Conservation (phyloP, 1,139 yeast genomes). For the Suhomyces panamericanus region DNA sequence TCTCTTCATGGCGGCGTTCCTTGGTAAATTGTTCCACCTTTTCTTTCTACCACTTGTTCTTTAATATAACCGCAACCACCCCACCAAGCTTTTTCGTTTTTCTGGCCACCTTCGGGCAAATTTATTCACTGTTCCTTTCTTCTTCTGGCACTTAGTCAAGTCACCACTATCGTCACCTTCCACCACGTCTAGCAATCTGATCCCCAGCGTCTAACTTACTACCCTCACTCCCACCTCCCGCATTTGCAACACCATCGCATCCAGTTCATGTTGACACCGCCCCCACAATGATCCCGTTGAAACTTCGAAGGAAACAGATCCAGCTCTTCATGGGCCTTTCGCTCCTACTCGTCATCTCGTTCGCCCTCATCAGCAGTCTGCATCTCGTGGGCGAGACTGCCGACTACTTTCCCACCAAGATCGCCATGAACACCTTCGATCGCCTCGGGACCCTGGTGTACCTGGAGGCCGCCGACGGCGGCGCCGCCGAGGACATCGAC, state of each 20-base stretch:
- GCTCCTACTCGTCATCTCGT: conserved; percentile 18
- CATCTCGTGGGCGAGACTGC: conserved; percentile 11
- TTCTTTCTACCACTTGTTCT: not conserved
- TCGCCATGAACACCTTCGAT: conserved; percentile 22
- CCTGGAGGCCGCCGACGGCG: conserved; percentile 3
- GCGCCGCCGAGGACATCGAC: conserved; percentile 4
- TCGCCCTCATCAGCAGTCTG: conserved; percentile 16
- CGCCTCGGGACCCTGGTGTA: conserved; percentile 9
- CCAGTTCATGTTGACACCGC: too few species aligned
- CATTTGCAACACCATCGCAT: not conserved
- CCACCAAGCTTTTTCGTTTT: not conserved
- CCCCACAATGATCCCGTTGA: conserved; percentile 1
- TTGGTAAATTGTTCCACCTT: not conserved
- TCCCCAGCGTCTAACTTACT: too few species aligned
- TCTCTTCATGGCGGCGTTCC: not conserved
- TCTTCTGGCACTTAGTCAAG: too few species aligned
- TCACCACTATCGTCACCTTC: too few species aligned
- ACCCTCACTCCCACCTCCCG: not conserved
- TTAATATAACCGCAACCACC: not conserved
- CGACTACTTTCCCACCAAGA: conserved; percentile 5
- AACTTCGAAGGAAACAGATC: conserved; percentile 19
- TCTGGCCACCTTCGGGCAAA: too few species aligned
- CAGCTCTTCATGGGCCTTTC: conserved; percentile 18
- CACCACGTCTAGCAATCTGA: too few species aligned
- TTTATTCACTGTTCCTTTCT: too few species aligned